phyloP scores from a whole-genome alignment of 345 rosid species.

The Sonneratia caseolaris region DNA sequence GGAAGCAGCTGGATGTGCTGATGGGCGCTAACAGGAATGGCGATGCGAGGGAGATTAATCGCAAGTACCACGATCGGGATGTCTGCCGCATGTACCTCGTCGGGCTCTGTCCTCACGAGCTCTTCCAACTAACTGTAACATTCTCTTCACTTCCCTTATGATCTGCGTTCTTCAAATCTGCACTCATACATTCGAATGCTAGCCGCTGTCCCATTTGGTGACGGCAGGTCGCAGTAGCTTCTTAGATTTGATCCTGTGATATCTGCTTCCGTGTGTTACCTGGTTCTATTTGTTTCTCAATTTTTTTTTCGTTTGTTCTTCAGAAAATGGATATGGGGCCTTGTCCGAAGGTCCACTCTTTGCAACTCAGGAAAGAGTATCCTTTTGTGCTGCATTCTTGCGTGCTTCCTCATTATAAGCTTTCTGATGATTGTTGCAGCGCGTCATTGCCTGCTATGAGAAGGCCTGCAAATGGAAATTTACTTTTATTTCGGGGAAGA shows the following conservation, averaged over 20 bases:
- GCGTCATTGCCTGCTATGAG: neutral
- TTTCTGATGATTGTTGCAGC: neutral
- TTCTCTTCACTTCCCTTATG: neutral
- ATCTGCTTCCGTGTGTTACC: too few relatives aligned
- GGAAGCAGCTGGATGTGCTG: conserved; percentile 97
- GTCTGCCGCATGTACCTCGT: conserved; percentile 92
- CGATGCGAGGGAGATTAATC: conserved; percentile 92
- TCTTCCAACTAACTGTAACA: conserved; percentile 81
- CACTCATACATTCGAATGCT: neutral
- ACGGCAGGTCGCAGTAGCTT: neutral
- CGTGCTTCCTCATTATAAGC: neutral
- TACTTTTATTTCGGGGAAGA: neutral
- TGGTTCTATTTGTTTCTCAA: neutral
- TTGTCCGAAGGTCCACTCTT: conserved; percentile 95
- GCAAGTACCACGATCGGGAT: conserved; percentile 97
- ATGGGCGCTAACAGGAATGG: conserved; percentile 99
- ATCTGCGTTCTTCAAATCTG: neutral
- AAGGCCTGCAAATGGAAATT: neutral
- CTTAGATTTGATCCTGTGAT: neutral
- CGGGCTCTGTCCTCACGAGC: conserved; percentile 99
- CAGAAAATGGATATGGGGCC: conserved; percentile 99
- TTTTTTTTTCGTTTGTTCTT: conserved; percentile 1
- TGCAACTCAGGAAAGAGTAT: conserved; percentile 96
- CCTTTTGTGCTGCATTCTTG: conserved; percentile 18
- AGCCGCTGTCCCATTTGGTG: neutral